Evolutionary conservation across 768 basidiomycete species (phyloP).

Genomic region (Tylopilus plumbeoviolaceoides): DNA sequence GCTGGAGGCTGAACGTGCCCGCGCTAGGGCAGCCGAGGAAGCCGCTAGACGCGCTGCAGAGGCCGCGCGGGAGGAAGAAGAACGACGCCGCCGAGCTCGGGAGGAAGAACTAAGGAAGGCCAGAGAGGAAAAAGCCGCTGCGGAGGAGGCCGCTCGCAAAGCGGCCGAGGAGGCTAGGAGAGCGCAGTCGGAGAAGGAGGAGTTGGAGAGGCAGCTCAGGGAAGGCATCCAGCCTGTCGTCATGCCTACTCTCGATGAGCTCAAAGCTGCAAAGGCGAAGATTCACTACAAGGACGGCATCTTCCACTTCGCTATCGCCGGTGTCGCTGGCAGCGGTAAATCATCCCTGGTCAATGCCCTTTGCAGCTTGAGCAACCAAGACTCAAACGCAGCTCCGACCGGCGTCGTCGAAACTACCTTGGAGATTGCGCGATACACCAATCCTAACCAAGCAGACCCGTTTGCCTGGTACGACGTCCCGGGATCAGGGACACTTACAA

Average conservation of each 20-base stretch:
- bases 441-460: conserved; percentile 21
- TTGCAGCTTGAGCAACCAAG: conserved; percentile 28
- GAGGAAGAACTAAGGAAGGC: conserved; percentile 19
- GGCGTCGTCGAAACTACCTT: conserved; percentile 34
- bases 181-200: conserved; percentile 19
- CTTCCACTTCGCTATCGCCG: conserved; percentile 31
- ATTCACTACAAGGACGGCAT: conserved; percentile 26
- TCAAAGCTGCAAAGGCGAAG: conserved; percentile 21
- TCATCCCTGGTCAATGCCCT: conserved; percentile 32
- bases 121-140: conserved; percentile 17
- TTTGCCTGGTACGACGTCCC: conserved; percentile 38
- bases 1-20: conserved; percentile 22
- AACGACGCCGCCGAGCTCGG: conserved; percentile 16
- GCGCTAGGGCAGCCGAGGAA: conserved; percentile 16
- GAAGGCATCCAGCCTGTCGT: conserved; percentile 29
- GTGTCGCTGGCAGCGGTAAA: conserved; percentile 29
- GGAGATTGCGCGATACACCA: conserved; percentile 27
- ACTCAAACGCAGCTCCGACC: conserved; percentile 26
- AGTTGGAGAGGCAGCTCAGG: conserved; percentile 20
- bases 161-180: conserved; percentile 22
- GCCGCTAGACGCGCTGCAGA: conserved; percentile 21
- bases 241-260: conserved; percentile 27
- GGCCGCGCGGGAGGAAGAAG: conserved; percentile 24
- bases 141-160: conserved; percentile 22
- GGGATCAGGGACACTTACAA: conserved; percentile 34